Conservation (phyloP, 164 flowering plant species). For the Annona squamosa region DNA sequence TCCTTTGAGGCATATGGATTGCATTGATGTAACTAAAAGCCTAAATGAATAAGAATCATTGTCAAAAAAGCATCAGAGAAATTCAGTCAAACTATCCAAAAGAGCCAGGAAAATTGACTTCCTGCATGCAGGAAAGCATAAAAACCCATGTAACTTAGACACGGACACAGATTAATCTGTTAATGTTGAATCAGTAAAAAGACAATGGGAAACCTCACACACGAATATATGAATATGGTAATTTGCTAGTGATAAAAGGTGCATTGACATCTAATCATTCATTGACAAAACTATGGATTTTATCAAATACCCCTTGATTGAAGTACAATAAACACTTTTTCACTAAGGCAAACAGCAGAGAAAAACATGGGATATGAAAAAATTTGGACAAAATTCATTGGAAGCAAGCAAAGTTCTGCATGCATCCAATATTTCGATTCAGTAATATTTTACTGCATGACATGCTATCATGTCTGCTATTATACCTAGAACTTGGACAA, state of each 20-base stretch:
- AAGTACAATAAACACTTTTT: too few species aligned
- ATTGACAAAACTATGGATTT: background rate
- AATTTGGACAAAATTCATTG: too few species aligned
- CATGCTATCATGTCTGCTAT: too few species aligned
- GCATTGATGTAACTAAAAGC: slow-evolving; percentile 80
- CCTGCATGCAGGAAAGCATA: background rate
- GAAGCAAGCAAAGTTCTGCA: too few species aligned
- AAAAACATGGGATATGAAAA: too few species aligned
- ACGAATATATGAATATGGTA: background rate
- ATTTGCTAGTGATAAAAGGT: background rate
- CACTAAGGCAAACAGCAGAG: too few species aligned
- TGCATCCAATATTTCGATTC: too few species aligned
- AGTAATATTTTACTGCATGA: too few species aligned
- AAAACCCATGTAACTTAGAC: background rate
- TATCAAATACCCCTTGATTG: background rate
- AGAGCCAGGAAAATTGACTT: background rate
- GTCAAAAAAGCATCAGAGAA: slow-evolving; percentile 5
- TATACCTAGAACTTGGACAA: too few species aligned
- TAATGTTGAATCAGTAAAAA: background rate
- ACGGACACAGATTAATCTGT: background rate
- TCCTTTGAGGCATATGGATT: slow-evolving; percentile 67
- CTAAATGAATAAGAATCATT: slow-evolving; percentile 26
- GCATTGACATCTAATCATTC: background rate
- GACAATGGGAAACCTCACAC: background rate
- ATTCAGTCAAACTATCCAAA: slow-evolving; percentile 5